Evolutionary conservation across 2,329 filamentous ascomycete genomes (phyloP).

Genomic region (Venturia carpophila): DNA sequence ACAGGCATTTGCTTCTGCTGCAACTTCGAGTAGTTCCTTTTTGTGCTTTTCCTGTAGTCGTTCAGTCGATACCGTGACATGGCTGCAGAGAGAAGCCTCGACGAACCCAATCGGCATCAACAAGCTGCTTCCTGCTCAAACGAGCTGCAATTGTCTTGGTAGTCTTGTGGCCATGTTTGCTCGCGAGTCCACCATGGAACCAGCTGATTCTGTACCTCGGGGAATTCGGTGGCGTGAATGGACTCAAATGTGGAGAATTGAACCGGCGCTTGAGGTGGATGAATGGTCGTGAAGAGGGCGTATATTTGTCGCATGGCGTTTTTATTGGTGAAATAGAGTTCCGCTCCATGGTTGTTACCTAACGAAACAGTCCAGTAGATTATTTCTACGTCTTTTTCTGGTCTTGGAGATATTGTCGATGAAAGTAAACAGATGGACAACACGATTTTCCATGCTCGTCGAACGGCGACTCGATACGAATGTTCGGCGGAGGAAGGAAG

Average conservation of each 20-base stretch:
- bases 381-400: background rate
- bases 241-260: slow-evolving; percentile 1
- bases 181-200: background rate
- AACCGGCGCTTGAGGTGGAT: slow-evolving; percentile 3
- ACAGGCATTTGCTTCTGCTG: background rate
- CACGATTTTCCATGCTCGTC: background rate
- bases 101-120: slow-evolving; percentile 9
- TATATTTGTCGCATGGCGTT: background rate
- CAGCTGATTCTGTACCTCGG: slow-evolving; percentile 5
- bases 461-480: background rate
- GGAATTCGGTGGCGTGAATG: background rate
- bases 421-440: background rate
- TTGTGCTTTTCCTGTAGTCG: background rate
- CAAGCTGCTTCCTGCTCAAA: slow-evolving; percentile 4
- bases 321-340: background rate
- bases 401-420: background rate
- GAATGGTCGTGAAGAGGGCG: background rate
- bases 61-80: background rate
- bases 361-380: background rate
- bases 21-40: background rate
- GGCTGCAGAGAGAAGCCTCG: background rate
- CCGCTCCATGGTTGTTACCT: background rate
- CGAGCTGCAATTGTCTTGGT: background rate
- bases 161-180: background rate
- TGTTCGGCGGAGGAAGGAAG: background rate